Percentiles rank a stretch among this genome's conserved stretches.
Evolutionary conservation across 495 filamentous ascomycete genomes (phyloP).

Genomic region (Cudoniella acicularis): DNA sequence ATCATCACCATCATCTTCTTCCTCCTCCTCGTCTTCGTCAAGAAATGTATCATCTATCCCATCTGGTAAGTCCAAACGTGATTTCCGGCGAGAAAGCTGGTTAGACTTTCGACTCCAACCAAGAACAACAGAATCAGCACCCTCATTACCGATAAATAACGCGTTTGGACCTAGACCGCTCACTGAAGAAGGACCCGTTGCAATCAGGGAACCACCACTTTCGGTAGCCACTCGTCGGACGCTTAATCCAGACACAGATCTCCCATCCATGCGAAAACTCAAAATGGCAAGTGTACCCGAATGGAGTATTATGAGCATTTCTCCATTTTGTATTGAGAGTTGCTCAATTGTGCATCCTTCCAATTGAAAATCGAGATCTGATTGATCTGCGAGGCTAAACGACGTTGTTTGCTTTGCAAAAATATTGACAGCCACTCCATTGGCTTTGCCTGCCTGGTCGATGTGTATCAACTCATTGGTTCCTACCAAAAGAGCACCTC

Average conservation of each 20-base stretch:
- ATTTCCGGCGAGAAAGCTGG: conserved; percentile 21
- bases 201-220: conserved; percentile 56
- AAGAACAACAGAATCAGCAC: conserved; percentile 76
- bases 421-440: conserved; percentile 89
- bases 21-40: conserved; percentile 56
- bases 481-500: conserved; percentile 83
- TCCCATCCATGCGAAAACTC: conserved; percentile 84
- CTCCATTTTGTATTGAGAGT: conserved; percentile 68
- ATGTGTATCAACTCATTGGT: conserved; percentile 91
- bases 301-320: conserved; percentile 78
- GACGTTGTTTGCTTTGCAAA: conserved; percentile 76
- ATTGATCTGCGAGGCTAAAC: conserved; percentile 81
- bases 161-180: conserved; percentile 62
- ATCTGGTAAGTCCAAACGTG: conserved; percentile 34
- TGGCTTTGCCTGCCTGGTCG: conserved; percentile 91
- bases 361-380: conserved; percentile 70
- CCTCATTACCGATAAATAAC: conserved; percentile 82
- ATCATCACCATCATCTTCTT: conserved; percentile 50
- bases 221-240: conserved; percentile 59
- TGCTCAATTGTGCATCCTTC: conserved; percentile 80
- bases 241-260: conserved; percentile 81
- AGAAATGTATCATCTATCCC: conserved; percentile 36
- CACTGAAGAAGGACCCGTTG: conserved; percentile 63
- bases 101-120: conserved; percentile 66
- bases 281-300: conserved; percentile 73